Evolutionary conservation across 495 filamentous ascomycete genomes (phyloP).

Genomic region (Aspergillus conjunctus): DNA sequence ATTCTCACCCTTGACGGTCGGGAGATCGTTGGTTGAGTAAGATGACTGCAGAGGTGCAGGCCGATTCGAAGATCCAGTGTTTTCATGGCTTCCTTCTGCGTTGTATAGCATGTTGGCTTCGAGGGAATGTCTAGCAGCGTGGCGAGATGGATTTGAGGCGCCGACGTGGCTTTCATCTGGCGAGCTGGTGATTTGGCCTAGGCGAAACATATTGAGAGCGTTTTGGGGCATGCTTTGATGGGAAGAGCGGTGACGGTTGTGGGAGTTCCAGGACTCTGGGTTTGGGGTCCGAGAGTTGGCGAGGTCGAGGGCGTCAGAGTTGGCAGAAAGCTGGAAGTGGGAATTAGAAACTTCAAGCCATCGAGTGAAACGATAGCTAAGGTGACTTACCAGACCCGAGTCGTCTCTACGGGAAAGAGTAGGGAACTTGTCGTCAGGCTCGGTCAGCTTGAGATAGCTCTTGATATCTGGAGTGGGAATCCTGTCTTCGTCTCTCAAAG

Average conservation of each 20-base stretch:
- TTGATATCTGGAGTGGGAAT: slow-evolving; percentile 64
- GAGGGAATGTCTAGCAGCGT: slow-evolving; percentile 55
- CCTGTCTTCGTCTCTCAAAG: slow-evolving; percentile 51
- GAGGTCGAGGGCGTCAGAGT: slow-evolving; percentile 79
- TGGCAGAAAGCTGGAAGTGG: slow-evolving; percentile 68
- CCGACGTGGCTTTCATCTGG: slow-evolving; percentile 26
- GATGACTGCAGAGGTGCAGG: slow-evolving; percentile 67
- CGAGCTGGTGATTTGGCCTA: slow-evolving; percentile 35
- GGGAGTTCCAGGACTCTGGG: slow-evolving; percentile 63
- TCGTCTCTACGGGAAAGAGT: slow-evolving; percentile 73
- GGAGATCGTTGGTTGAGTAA: slow-evolving; percentile 86
- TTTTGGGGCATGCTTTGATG: slow-evolving; percentile 81
- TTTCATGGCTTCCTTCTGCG: slow-evolving; percentile 33
- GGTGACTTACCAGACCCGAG: slow-evolving; percentile 65
- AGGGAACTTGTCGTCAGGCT: slow-evolving; percentile 81
- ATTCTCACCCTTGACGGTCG: slow-evolving; percentile 73
- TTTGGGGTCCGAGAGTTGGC: slow-evolving; percentile 70
- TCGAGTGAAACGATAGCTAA: background rate
- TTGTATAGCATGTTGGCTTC: slow-evolving; percentile 51
- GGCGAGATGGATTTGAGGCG: slow-evolving; percentile 31
- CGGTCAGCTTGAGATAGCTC: slow-evolving; percentile 70
- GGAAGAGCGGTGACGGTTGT: slow-evolving; percentile 73
- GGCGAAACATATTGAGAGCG: slow-evolving; percentile 41
- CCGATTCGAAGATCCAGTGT: slow-evolving; percentile 33
- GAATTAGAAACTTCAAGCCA: slow-evolving; percentile 22